Percentiles rank a stretch among this genome's conserved stretches.
These are phyloP conservation scores for Lasiosphaeris hirsuta DNA, from an alignment of 495 filamentous ascomycete species.

Conservation along the genomic window DNA sequence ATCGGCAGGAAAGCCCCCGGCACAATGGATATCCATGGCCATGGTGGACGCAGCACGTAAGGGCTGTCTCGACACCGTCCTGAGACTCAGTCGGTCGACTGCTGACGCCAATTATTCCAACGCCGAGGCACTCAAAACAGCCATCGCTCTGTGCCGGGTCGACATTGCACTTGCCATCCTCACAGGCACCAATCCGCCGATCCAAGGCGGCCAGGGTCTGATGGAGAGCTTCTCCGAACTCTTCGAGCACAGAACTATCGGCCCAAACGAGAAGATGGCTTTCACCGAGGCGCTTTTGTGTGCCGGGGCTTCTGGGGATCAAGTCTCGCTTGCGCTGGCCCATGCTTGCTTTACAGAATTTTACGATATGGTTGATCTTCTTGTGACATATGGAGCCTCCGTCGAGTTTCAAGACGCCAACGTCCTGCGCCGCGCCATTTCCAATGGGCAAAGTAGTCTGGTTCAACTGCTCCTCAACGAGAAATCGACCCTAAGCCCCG, in stretches of 20 bases:
- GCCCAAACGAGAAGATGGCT: constrained; percentile 41
- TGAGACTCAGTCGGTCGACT: constrained; percentile 39
- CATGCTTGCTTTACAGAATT: constrained; percentile 38
- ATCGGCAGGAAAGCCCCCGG: constrained; percentile 37
- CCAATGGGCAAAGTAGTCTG: constrained; percentile 36
- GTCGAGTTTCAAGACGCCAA: constrained; percentile 43
- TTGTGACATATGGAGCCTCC: constrained; percentile 43
- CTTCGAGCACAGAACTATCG: constrained; percentile 36
- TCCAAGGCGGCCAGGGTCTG: constrained; percentile 32
- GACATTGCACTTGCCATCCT: constrained; percentile 46
- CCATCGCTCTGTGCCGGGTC: constrained; percentile 36
- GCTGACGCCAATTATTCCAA: constrained; percentile 44
- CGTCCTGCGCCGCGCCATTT: constrained; percentile 34
- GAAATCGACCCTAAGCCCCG: constrained; percentile 30
- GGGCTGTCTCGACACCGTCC: constrained; percentile 42
- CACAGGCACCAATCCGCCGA: constrained; percentile 39
- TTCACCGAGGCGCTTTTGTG: constrained; percentile 45
- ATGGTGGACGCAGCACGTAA: constrained; percentile 45
- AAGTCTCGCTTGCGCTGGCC: constrained; percentile 34
- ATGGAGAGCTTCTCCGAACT: constrained; percentile 39
- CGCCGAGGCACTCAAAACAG: constrained; percentile 43
- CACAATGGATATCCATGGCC: constrained; percentile 34
- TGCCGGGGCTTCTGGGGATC: constrained; percentile 43
- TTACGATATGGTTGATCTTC: constrained; percentile 44
- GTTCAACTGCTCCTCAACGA: constrained; percentile 39